Evolutionary conservation across 768 basidiomycete species (phyloP), one percentile per base, ranked within the genome.

Genomic region (Leccinum barrowsii): DNA sequence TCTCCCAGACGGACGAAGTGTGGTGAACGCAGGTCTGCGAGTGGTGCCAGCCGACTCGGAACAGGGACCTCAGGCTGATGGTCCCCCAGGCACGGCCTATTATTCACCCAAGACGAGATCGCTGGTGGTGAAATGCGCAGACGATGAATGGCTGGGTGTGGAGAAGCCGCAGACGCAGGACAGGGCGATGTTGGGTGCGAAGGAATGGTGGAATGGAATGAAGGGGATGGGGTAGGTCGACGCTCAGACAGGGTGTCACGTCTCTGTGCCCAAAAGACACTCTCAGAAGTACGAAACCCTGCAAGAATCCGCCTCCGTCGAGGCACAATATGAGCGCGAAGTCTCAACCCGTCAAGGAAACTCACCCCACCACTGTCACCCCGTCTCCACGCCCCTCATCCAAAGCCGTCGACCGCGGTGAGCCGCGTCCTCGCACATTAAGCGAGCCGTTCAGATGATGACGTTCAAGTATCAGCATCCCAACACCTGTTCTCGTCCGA

Each of bases 191-290:
- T 60, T 90, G 59, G 67, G 67, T 13, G 86, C 85, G 3, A 80
- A 75, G 59, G 85, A 86, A 52, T 93, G 89, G 86, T 92, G 89
- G 89, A 91, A 90, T 68, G 91, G 91, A 2, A 74, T 84, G 12
- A 71, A 68, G 22, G 67, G 75, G 10, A 55, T 72, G 52, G 71
- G 72, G 7, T 62, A 66, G 65, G 69, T 64, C n/a, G 6, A 59
- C 37, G 62, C 37, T 40, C 37, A 62, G 3, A 65, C 63, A 0
- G 11, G 35, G 35, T 37, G 17, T 40, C 37, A 40, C 37, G 37
- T 17, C 7, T 17, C 17, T 40, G 37, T 40, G 17, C 7, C 37
- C 17, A 32, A 32, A 32, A 32, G 30, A 32, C 30, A 32, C 37
- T 40, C 37, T 40, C 37, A 35, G 34, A 35, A 35, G 34, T 35